Evolutionary conservation across 1,284 basidiomycete species (phyloP).

Genomic region (Leccinum discolor): DNA sequence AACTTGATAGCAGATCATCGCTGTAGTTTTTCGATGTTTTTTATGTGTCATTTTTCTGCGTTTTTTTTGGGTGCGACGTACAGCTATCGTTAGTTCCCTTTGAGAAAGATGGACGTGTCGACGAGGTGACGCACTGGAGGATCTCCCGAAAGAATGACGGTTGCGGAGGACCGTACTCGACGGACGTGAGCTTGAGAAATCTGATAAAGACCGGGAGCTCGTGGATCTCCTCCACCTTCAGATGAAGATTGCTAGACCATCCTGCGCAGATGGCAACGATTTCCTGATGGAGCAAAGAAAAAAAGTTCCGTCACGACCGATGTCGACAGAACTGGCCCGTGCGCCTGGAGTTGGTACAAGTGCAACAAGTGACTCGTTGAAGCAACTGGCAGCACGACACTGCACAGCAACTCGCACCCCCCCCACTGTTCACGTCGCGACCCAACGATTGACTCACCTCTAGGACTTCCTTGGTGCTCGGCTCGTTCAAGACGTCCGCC

Average conservation of each 20-base stretch:
- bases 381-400: not conserved
- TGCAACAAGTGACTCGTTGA: not conserved
- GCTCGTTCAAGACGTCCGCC: conserved; percentile 18
- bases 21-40: conserved; percentile 32
- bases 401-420: not conserved
- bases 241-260: conserved; percentile 54
- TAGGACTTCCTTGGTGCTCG: conserved; percentile 19
- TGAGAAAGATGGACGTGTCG: not conserved
- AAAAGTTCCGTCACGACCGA: not conserved
- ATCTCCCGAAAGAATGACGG: conserved; percentile 42
- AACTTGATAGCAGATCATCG: conserved; percentile 55
- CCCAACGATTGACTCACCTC: conserved; percentile 19
- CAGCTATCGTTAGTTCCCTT: not conserved
- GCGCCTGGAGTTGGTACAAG: not conserved
- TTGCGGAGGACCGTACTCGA: conserved; percentile 41
- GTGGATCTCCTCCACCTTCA: conserved; percentile 56
- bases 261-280: conserved; percentile 51
- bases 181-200: conserved; percentile 38
- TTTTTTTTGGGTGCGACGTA: not conserved
- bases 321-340: not conserved
- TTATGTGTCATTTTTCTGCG: conserved; percentile 32
- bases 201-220: conserved; percentile 42
- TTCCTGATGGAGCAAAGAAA: conserved; percentile 37
- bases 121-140: conserved; percentile 40
- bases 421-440: not conserved